Evolutionary conservation across 2,329 filamentous ascomycete genomes (phyloP), one percentile per base, ranked within the genome.

Genomic region (Chaetomium strumarium): DNA sequence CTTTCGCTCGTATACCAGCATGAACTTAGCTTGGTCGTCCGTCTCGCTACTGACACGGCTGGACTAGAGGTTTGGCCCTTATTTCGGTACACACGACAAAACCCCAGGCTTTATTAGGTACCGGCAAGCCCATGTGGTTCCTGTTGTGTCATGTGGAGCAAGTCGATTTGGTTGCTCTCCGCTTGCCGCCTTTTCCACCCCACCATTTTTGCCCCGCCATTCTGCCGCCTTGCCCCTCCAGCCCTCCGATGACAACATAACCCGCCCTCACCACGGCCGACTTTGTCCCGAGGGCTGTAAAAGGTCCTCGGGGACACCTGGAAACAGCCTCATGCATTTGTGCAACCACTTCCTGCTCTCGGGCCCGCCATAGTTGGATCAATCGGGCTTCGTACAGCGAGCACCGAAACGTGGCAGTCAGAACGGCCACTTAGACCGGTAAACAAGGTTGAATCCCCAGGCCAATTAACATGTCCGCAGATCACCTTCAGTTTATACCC

Each of bases 151-250:
- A 39, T 51, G 52, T 48, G 52, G 52, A 33, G 48, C 19, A 33
- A n/a, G 19, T 34, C 34, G 9, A n/a, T 29, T 12, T 37, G 36
- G 19, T 38, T 43, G 10, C 19, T 31, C 13, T 37, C 44, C 49
- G 45, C 49, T 41, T 46, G 37, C 40, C 36, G 31, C 45, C 45
- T 49, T 49, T 49, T 37, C 20, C 40, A 20, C 29, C 30, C 24
- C 20, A 37, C 37, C 34, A 14, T 19, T n/a, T 16, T n/a, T 17
- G 41, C 54, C 56, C 56, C 51, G 49, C 53, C 41, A 50, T 55
- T 58, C 54, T 56, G 40, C 56, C 56, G 44, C 49, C 34, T 39
- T 55, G 37, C 55, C 37, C 34, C 47, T 12, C 46, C 46, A 33
- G 43, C 20, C 13, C 44, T 42, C 37, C 13, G 31, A 16, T 4